Percentiles rank a stretch among this genome's conserved stretches.
phyloP scores from a whole-genome alignment of 441 rosid genomes.

The Adansonia grandidieri region DNA sequence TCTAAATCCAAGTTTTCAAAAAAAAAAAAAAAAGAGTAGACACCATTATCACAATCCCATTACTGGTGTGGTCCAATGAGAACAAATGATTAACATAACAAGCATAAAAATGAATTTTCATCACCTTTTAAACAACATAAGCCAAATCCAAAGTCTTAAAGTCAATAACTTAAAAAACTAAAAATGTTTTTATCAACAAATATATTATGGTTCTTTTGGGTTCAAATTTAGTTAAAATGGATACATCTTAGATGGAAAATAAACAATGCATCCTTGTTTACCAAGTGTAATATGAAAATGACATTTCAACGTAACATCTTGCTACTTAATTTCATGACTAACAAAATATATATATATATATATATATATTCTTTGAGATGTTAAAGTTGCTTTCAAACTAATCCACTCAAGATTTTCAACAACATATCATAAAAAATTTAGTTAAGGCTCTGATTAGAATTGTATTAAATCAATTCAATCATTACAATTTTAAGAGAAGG shows the following conservation, averaged over 20 bases:
- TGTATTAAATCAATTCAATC: too few species aligned
- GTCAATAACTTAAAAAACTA: too few species aligned
- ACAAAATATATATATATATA: neutral
- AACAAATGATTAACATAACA: too few species aligned
- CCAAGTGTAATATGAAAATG: neutral
- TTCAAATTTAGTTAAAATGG: neutral
- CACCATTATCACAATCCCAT: too few species aligned
- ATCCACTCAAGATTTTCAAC: neutral
- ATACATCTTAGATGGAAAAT: neutral
- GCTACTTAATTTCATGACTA: neutral
- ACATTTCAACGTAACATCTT: neutral
- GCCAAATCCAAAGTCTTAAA: too few species aligned
- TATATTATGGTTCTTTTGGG: neutral
- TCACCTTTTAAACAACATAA: too few species aligned
- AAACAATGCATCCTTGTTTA: neutral
- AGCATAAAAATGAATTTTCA: too few species aligned
- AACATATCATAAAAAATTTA: neutral
- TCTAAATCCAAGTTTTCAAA: too few species aligned
- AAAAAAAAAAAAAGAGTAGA: too few species aligned
- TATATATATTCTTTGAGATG: neutral
- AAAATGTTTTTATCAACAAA: too few species aligned
- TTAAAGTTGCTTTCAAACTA: neutral
- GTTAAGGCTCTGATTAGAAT: neutral
- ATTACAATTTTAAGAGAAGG: neutral
- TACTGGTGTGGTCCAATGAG: too few species aligned